Conservation (phyloP, 2,329 filamentous ascomycete genomes). For the Leptodontidium sp. region DNA sequence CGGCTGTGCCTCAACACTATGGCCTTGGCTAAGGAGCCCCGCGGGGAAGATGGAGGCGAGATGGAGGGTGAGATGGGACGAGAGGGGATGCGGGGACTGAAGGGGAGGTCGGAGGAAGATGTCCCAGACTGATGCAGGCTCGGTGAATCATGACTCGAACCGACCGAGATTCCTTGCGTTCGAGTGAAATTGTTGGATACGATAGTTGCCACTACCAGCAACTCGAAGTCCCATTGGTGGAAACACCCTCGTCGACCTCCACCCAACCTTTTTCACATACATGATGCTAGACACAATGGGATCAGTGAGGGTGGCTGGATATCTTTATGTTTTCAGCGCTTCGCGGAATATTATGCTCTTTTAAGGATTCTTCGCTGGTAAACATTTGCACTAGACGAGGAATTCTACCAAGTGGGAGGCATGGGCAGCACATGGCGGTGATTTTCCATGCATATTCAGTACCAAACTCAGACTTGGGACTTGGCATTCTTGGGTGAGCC, state of each 20-base stretch:
- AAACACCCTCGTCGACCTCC: conserved; percentile 10
- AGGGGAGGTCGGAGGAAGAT: conserved; percentile 10
- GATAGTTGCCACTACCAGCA: not conserved
- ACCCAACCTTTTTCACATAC: not conserved
- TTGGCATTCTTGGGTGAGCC: conserved; percentile 7
- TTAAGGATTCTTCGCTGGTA: not conserved
- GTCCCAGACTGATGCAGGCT: not conserved
- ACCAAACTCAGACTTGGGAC: not conserved
- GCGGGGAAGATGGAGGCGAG: conserved; percentile 9
- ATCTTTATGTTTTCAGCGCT: not conserved
- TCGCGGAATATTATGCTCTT: not conserved
- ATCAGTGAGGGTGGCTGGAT: not conserved
- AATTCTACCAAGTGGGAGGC: not conserved
- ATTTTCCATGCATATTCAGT: conserved; percentile 1
- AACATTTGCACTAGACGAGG: not conserved
- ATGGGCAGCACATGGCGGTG: conserved; percentile 9
- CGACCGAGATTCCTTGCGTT: conserved; percentile 3
- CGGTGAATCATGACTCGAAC: conserved; percentile 5
- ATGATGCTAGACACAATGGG: not conserved
- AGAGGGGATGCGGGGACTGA: not conserved
- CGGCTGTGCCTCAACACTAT: not conserved
- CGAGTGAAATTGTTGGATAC: not conserved
- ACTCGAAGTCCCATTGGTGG: not conserved
- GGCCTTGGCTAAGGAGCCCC: not conserved
- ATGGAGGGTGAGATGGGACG: not conserved